Evolutionary conservation across 148 eudicot genomes (phyloP).

Genomic region (Gaultheria prostrata): DNA sequence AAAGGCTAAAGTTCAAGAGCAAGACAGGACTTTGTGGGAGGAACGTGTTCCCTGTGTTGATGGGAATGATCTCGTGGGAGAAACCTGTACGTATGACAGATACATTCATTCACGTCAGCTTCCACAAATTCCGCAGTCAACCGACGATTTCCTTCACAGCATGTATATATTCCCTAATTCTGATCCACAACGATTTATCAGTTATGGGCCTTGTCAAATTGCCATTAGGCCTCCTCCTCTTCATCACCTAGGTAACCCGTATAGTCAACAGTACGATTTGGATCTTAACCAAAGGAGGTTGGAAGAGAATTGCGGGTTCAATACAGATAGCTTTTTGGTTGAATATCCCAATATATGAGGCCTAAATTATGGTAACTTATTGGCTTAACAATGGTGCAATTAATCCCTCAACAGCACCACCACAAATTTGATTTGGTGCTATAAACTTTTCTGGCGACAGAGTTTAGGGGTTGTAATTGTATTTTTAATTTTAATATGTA

Average conservation of each 20-base stretch:
- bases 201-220: background rate
- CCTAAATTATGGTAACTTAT: background rate
- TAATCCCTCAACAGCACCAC: background rate
- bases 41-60: background rate
- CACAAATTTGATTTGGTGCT: background rate
- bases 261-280: background rate
- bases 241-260: background rate
- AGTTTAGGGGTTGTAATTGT: no score
- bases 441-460: background rate
- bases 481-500: no score
- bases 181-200: background rate
- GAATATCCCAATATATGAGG: background rate
- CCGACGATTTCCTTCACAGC: background rate
- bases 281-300: no score
- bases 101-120: background rate
- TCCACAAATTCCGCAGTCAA: background rate
- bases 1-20: background rate
- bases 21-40: background rate
- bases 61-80: background rate
- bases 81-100: no score
- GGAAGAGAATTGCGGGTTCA: background rate
- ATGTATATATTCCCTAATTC: background rate
- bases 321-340: background rate
- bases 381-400: background rate
- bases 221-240: background rate